phyloP scores from a whole-genome alignment of 2,329 filamentous ascomycete genomes.

The Fusarium sp. region DNA sequence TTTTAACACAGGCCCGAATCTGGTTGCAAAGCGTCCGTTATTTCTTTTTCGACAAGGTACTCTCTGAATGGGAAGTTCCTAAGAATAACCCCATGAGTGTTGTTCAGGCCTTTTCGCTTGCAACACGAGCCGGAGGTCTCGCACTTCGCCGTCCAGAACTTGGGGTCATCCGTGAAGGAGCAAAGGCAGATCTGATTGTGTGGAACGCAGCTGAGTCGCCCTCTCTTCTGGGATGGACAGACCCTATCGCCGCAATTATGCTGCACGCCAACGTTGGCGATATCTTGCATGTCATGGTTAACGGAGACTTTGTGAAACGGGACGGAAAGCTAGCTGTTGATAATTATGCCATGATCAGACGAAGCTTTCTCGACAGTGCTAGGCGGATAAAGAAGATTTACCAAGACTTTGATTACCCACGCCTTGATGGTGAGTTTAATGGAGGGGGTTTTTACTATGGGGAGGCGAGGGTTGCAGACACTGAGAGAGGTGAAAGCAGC shows the following conservation, averaged over 20 bases:
- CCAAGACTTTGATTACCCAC: conserved; percentile 42
- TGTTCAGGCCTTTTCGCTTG: conserved; percentile 66
- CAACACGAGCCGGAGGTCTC: conserved; percentile 63
- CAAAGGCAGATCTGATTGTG: conserved; percentile 66
- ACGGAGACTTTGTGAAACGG: conserved; percentile 53
- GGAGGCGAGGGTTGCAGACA: neutral
- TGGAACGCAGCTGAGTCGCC: conserved; percentile 62
- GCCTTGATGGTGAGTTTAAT: conserved; percentile 43
- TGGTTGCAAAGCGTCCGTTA: conserved; percentile 63
- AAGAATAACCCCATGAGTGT: conserved; percentile 63
- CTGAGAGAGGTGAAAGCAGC: neutral
- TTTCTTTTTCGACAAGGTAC: conserved; percentile 52
- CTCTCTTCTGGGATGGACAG: conserved; percentile 64
- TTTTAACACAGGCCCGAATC: conserved; percentile 64
- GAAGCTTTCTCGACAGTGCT: conserved; percentile 51
- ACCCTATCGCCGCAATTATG: conserved; percentile 67
- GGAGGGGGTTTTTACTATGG: conserved; percentile 9
- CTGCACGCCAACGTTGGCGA: conserved; percentile 66
- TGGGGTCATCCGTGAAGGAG: conserved; percentile 60
- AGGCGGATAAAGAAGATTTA: conserved; percentile 47
- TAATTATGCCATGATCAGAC: conserved; percentile 46
- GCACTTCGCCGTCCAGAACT: conserved; percentile 64
- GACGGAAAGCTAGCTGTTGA: conserved; percentile 53
- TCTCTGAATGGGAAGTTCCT: conserved; percentile 58
- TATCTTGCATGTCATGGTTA: conserved; percentile 62